A percentile compares a stretch with the other conserved stretches of the same genome.
phyloP scores from a whole-genome alignment of 2,329 filamentous ascomycete genomes.

The Colletotrichum musicola region DNA sequence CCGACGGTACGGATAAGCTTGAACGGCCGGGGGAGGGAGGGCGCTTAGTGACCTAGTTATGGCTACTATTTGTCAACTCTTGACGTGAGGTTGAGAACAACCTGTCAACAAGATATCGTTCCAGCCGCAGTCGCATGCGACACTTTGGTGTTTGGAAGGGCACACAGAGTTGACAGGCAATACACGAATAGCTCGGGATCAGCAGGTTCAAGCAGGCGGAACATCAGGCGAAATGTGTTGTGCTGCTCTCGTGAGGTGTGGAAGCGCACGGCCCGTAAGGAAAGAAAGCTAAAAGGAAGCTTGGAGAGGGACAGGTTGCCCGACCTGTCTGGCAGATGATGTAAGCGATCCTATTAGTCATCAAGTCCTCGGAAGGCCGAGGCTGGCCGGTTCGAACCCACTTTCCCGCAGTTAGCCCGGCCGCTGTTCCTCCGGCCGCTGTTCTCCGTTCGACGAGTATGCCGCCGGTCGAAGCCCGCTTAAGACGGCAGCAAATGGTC shows the following conservation, averaged over 20 bases:
- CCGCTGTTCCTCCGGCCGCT: background rate
- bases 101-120: conserved; percentile 9
- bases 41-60: too few species aligned
- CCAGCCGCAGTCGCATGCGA: conserved; percentile 18
- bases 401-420: conserved; percentile 8
- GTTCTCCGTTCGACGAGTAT: background rate
- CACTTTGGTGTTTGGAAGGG: conserved; percentile 26
- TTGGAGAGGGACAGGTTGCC: background rate
- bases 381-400: conserved; percentile 30
- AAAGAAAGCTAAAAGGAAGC: background rate
- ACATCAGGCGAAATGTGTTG: background rate
- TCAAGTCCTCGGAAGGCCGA: conserved; percentile 11
- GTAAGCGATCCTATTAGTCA: conserved; percentile 34
- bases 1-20: conserved; percentile 27
- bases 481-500: too few species aligned
- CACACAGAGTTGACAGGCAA: conserved; percentile 20
- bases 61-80: too few species aligned
- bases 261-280: background rate
- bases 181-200: conserved; percentile 17
- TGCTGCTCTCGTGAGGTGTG: background rate
- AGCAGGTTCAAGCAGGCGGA: conserved; percentile 10
- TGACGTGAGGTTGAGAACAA: background rate
- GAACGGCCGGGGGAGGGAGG: background rate
- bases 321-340: background rate
- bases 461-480: background rate